Base-by-base conservation (phyloP, 2,329 filamentous ascomycete species). In the Fusarium nygamai region DNA sequence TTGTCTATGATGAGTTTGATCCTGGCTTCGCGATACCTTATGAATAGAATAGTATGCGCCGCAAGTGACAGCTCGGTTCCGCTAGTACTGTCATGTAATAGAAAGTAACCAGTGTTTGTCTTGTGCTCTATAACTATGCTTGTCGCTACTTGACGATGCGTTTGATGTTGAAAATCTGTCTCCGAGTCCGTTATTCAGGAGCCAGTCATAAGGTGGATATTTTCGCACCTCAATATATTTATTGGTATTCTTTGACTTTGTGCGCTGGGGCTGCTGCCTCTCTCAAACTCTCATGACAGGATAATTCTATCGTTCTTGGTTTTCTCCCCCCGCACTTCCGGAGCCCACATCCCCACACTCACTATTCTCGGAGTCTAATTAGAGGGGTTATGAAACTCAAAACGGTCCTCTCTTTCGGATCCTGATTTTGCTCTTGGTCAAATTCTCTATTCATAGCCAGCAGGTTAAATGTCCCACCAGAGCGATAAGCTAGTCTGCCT, bases 201-300 rank as follows among this genome's bases (percentile, higher is more conserved):
- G 22, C 14, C 41, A 16, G 5, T 27, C 43, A 24, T 4, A 13
- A 27, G 7, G 6, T 22, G 38, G 19, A 1, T 41, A n/a, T n/a
- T 41, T 41, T 39, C 14, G 14, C 33, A 34, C 33, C 33, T 16
- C 6, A 34, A 34, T 34, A 1, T 8, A 16, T 34, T 34, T 34
- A 14, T 34, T 14, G 8, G 14, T 16, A 34, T 36, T 19, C 17
- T 36, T 36, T 36, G 4, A 36, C 36, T 44, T 44, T 44, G n/a
- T 44, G 43, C n/a, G 11, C 43, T 19, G 10, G 16, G 16, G 43
- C 24, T 46, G 17, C 8, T 46, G 24, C 5, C 24, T 46, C 24
- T 19, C 7, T 12, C 0, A 13, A 46, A 13, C 24, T 20, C 17
- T 20, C 5, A 14, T 20, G 1, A 12, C 10, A 24, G 0, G n/a